Conservation (phyloP, 1,139 yeast species). For the Candida tunisiensis region DNA sequence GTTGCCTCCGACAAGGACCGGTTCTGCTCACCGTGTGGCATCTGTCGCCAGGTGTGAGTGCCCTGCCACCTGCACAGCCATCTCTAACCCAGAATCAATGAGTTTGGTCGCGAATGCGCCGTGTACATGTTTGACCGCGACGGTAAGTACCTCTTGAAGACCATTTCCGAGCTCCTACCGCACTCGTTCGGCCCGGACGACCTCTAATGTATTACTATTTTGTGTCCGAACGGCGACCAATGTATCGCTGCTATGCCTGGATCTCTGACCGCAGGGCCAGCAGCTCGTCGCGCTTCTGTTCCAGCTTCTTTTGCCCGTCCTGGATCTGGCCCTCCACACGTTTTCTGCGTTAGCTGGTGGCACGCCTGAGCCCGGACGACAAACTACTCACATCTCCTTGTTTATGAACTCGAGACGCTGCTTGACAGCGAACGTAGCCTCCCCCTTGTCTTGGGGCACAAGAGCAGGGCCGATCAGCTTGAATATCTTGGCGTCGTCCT, state of each 20-base stretch:
- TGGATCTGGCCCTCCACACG: constrained; percentile 20
- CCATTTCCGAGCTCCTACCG: constrained; percentile 54
- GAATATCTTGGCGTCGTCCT: constrained; percentile 54
- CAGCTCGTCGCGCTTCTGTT: constrained; percentile 17
- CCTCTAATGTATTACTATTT: constrained; percentile 17
- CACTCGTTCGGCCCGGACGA: constrained; percentile 78
- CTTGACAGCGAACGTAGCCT: constrained; percentile 67
- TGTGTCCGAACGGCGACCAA: background rate
- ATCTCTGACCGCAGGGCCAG: constrained; percentile 11
- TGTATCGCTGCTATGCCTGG: constrained; percentile 3
- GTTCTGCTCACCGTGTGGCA: constrained; percentile 79
- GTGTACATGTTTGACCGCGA: constrained; percentile 40
- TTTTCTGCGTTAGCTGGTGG: constrained; percentile 7
- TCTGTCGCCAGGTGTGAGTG: constrained; percentile 60
- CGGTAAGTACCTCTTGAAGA: constrained; percentile 28
- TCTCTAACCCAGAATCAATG: constrained; percentile 5
- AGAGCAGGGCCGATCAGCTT: constrained; percentile 87
- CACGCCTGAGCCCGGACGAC: background rate
- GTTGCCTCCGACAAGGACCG: constrained; percentile 46
- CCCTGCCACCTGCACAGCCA: too few species aligned
- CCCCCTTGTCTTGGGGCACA: constrained; percentile 70
- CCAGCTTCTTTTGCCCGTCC: constrained; percentile 15
- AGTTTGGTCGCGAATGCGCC: constrained; percentile 21
- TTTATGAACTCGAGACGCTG: constrained; percentile 81
- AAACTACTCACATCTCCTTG: constrained; percentile 37